Base-by-base conservation (phyloP, 2,329 filamentous ascomycete genomes). In the Aspergillus clavatus region DNA sequence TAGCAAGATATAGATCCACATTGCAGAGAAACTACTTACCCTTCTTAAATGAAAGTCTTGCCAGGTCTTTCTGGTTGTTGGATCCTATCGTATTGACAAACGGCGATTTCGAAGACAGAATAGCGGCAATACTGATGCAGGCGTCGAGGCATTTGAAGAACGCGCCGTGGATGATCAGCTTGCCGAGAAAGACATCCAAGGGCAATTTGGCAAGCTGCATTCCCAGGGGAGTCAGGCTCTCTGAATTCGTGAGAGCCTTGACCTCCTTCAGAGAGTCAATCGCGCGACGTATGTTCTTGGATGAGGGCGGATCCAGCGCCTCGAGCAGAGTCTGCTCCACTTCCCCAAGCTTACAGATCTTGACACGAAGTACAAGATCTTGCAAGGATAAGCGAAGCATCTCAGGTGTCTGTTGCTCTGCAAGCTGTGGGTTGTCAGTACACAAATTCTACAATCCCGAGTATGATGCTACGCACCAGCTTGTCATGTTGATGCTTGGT, bases 201-300 rank as follows among this genome's bases (percentile, higher is more conserved):
- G 93, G 93, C 6, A 98, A 69, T 50, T 89, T 86, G 1, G 93
- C 90, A 23, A 98, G 77, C 62, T 96, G 90, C 35, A 82, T 76
- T 4, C 93, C 93, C 12, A 98, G 76, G 1, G 89, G 81, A 0
- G 93, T 98, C 33, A 98, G 73, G 41, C 91, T 87, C 67, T 98
- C 93, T 2, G 75, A 71, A 8, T 80, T 66, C 0, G 90, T 96
- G 41, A 98, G 73, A 3, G 93, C 93, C 48, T 89, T 86, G 12
- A 96, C 93, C 61, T 98, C 93, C 35, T 97, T 81, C 4, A 98
- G 79, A 3, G 91, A 89, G 64, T 97, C 91, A 43, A 98, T 86
- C 1, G 93, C 91, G 27, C 91, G 82, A 19, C 89, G 84, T 38
- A 98, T 94, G 56, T 97, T 98, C 71, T 91, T 95, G 0, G 86